Conservation (phyloP, 176 grass and related monocot genomes). For the Tillandsia fasciculata region DNA sequence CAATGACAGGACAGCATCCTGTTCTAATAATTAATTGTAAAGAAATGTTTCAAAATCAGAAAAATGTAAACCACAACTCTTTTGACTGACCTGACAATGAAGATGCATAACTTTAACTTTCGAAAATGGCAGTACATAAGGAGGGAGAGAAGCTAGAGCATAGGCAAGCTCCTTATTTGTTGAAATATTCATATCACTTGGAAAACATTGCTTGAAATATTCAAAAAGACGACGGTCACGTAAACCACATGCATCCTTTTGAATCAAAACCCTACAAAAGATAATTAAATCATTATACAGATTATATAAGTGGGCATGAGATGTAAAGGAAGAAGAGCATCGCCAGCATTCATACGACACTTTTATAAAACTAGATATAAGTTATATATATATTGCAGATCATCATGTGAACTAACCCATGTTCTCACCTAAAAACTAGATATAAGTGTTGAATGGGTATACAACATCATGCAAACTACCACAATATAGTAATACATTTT, state of each 20-base stretch:
- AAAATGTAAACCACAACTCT: slow-evolving; percentile 3
- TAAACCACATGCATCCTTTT: slow-evolving; percentile 46
- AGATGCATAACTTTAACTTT: slow-evolving; percentile 66
- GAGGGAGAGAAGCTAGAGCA: slow-evolving; percentile 75
- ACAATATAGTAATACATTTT: too few species aligned
- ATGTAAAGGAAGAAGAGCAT: too few species aligned
- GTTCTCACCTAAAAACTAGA: too few species aligned
- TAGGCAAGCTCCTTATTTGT: slow-evolving; percentile 89
- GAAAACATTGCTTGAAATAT: slow-evolving; percentile 89
- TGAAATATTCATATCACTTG: slow-evolving; percentile 40
- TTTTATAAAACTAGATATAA: too few species aligned
- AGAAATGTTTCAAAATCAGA: slow-evolving; percentile 1
- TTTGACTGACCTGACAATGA: slow-evolving; percentile 55
- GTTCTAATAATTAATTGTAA: background rate
- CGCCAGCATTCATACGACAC: too few species aligned
- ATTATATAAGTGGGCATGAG: too few species aligned
- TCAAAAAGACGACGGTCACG: slow-evolving; percentile 51
- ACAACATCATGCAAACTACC: too few species aligned
- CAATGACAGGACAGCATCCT: too few species aligned
- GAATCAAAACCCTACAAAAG: slow-evolving; percentile 39
- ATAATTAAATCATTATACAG: background rate
- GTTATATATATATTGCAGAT: too few species aligned
- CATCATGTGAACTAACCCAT: too few species aligned
- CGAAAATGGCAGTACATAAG: slow-evolving; percentile 66
- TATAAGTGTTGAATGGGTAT: too few species aligned